phyloP scores from a whole-genome alignment of 2,329 filamentous ascomycete genomes.

The Botrytis squamosa region DNA sequence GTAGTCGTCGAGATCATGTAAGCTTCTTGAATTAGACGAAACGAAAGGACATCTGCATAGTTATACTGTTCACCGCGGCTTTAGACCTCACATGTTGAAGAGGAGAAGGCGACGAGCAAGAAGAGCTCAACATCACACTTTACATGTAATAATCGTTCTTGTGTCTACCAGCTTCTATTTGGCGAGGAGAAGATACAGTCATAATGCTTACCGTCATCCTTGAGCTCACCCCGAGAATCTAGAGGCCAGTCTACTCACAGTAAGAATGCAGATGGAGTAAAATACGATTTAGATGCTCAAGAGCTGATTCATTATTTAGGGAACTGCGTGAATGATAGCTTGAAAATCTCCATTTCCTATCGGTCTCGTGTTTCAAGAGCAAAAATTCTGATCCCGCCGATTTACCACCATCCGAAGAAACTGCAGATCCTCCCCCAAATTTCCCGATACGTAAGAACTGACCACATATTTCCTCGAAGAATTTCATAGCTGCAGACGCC shows the following conservation, averaged over 20 bases:
- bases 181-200: not conserved
- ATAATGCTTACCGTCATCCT: not conserved
- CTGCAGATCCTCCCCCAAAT: too few species aligned
- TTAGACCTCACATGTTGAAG: not conserved
- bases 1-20: not conserved
- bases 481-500: not conserved
- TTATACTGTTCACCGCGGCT: too few species aligned
- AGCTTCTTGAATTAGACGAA: not conserved
- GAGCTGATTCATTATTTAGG: not conserved
- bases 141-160: too few species aligned
- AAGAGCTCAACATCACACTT: fast-evolving
- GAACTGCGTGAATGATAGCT: not conserved
- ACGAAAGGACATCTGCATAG: fast-evolving
- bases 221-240: not conserved
- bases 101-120: not conserved
- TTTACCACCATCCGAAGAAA: not conserved
- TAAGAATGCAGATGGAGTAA: not conserved
- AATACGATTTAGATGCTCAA: not conserved
- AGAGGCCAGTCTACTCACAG: not conserved
- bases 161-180: not conserved
- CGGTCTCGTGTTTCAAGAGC: too few species aligned
- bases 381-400: too few species aligned
- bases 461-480: too few species aligned
- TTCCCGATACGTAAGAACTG: not conserved
- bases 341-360: not conserved